These are phyloP conservation scores for Penicillium italicum DNA, from an alignment of 2,329 filamentous ascomycete genomes.

Conservation along the genomic window DNA sequence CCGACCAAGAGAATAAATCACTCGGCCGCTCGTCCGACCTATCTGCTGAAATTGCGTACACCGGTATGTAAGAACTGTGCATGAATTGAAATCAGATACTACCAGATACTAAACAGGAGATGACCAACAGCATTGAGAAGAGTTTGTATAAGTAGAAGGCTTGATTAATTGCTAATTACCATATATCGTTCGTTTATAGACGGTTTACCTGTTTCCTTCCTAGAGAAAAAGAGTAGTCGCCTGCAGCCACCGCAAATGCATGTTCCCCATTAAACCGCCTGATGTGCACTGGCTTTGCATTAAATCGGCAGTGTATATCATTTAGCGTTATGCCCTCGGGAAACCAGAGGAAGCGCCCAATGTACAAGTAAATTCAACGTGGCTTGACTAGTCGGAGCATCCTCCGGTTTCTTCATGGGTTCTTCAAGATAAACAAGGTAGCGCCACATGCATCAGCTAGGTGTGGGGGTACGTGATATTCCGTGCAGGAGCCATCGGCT, in stretches of 20 bases:
- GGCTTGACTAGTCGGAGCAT: slow-evolving; percentile 15
- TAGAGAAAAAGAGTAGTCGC: background rate
- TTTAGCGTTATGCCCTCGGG: background rate
- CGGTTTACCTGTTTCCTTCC: background rate
- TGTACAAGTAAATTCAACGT: background rate
- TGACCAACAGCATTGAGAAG: background rate
- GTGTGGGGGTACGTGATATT: background rate
- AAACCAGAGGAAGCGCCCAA: background rate
- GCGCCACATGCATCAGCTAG: background rate
- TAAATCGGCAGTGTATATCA: background rate
- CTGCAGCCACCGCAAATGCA: background rate
- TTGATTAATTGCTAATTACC: background rate
- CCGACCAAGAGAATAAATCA: background rate
- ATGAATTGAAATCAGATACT: background rate
- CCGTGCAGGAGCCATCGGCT: background rate
- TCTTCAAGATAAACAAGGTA: background rate
- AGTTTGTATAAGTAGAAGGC: background rate
- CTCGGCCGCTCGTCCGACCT: background rate
- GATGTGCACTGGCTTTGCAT: background rate
- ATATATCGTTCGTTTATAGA: background rate
- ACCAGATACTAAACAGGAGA: background rate
- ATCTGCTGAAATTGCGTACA: background rate
- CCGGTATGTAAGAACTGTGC: background rate
- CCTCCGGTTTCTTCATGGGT: slow-evolving; percentile 7
- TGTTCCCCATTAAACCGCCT: background rate